Base-by-base conservation (phyloP, 164 flowering plant species). In the Nelumbo lutea region DNA sequence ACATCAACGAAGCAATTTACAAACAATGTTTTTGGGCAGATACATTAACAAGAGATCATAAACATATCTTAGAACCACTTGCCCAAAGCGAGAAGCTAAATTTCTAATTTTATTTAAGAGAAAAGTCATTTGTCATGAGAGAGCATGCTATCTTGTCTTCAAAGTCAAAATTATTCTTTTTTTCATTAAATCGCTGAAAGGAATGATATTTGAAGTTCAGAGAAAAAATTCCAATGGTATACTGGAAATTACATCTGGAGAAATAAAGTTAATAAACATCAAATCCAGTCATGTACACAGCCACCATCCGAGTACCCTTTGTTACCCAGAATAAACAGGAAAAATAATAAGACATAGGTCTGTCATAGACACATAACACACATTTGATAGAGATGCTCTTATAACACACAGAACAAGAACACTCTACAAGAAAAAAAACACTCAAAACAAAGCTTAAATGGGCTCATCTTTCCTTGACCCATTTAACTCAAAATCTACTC, bases 401-500 rank as follows among this genome's bases (percentile, higher is more conserved):
- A 10, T 39, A 45, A 38, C 15, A 46, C 39, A 56, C 3, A 38
- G 15, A n/a, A 13, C 45, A 14, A 27, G 13, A 4, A 0, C 27
- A 67, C 62, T 45, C 5, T 6, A n/a, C 43, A 50, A 44, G 3
- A 55, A 14, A 55, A 55, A 41, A 67, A 42, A 44, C 66, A 67
- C 72, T 27, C 27, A 27, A 27, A 27, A 27, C 27, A 43, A 65
- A 59, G 48, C 58, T 9, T 61, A 48, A 64, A 59, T 59, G 68
- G 74, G 74, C 57, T 61, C 75, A 27, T 64, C 71, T 62, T 56
- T 66, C 72, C 46, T 63, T 42, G 50, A 68, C 74, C 72, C 74
- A 71, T 64, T 68, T 60, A 40, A 71, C 50, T 61, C 68, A 67
- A 47, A 73, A 72, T 45, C 70, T 40, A 65, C 8, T 62, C 56